These are phyloP conservation scores for Cordia subcordata DNA, from an alignment of 257 asterid species.

Conservation along the genomic window DNA sequence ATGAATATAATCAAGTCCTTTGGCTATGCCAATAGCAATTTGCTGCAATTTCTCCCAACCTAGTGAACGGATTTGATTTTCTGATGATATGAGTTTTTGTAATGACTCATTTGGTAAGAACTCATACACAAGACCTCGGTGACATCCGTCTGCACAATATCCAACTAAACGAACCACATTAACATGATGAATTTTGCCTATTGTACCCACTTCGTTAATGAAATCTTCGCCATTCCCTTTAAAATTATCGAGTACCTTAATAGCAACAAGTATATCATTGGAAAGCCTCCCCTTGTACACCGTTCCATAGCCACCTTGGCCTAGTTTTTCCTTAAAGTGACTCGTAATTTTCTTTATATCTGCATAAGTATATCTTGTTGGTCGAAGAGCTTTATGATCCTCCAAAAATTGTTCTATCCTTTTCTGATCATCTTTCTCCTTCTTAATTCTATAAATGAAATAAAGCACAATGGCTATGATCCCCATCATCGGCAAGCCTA, in stretches of 20 bases:
- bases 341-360: constrained; percentile 36
- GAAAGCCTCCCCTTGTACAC: constrained; percentile 38
- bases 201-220: constrained; percentile 37
- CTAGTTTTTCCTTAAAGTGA: constrained; percentile 26
- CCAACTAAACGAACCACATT: constrained; percentile 30
- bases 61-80: constrained; percentile 3
- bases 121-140: constrained; percentile 29
- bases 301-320: constrained; percentile 38
- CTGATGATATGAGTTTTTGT: constrained; percentile 24
- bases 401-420: constrained; percentile 11
- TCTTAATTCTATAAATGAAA: background rate
- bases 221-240: constrained; percentile 38
- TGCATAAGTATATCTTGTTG: constrained; percentile 37
- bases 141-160: constrained; percentile 38
- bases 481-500: too few relatives aligned
- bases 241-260: constrained; percentile 23
- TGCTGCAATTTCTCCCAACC: constrained; percentile 14
- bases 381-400: constrained; percentile 15
- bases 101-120: constrained; percentile 31
- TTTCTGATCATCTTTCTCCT: constrained; percentile 1
- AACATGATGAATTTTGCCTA: constrained; percentile 33
- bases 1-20: constrained; percentile 28
- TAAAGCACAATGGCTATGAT: too few relatives aligned
- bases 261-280: constrained; percentile 29
- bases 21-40: constrained; percentile 28